Base-by-base conservation (phyloP, 2,329 filamentous ascomycete species). In the Aureobasidium zeae region DNA sequence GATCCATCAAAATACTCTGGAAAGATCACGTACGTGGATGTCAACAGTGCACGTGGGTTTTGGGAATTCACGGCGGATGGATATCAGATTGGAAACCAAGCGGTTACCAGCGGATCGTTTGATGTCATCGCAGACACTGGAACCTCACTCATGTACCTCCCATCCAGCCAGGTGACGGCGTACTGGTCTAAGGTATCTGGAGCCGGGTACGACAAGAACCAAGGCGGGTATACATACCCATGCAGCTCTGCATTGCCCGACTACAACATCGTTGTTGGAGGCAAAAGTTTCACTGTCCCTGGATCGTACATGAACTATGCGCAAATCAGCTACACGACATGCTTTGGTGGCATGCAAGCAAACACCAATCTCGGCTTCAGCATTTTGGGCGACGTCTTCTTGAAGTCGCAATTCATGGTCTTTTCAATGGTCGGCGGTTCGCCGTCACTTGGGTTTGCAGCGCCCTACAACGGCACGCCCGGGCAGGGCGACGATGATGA, bases 371-470 rank as follows among this genome's bases (percentile, higher is more conserved):
- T 79, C 31, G 68, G 68, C 4, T 70, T 77, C 48, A 74, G 71
- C 45, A 83, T 88, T 55, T 72, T 86, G 38, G 84, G 84, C 5
- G 82, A 86, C 47, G 70, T 83, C 45, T 85, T 86, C 64, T 70
- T 88, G 52, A 88, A 88, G 72, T 75, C 76, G 43, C 68, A 82
- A 51, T 85, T 82, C 56, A 75, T 81, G 15, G 75, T 83, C 32
- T 85, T 84, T 58, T 79, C 44, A 11, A 16, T 28, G 12, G 47
- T 46, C 13, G 30, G 36, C 12, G 38, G 38, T 5, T 28, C 31
- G 15, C 28, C 43, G 1, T 13, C 39, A n/a, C 36, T 49, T 9
- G 48, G 48, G 4, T 48, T 49, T 16, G 48, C 48, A 15, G 39
- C 39, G 5, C 10, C 9, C 13, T 41, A 31, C 28, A 41, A 41